phyloP scores from a whole-genome alignment of 148 eudicot genomes.

The Drosera capensis region DNA sequence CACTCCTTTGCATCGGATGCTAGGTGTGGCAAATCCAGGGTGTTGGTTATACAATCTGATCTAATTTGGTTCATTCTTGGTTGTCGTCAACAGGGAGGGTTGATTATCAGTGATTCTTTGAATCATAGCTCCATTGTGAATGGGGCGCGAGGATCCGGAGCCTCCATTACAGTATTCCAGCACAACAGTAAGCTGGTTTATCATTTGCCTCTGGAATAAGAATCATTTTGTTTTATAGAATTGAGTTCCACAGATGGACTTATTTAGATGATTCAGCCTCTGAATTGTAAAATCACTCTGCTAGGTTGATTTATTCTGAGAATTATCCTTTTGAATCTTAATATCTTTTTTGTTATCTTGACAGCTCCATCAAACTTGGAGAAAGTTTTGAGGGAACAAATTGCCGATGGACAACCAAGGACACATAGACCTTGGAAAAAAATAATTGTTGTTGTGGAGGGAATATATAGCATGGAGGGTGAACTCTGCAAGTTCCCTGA shows the following conservation, averaged over 20 bases:
- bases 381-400: slow-evolving; percentile 75
- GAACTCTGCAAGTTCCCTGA: slow-evolving; percentile 98
- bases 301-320: neutral
- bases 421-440: slow-evolving; percentile 99
- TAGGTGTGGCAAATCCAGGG: neutral
- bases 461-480: slow-evolving; percentile 99
- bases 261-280: no score
- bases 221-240: neutral
- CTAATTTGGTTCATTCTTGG: neutral
- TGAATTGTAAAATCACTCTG: neutral
- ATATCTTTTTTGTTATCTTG: slow-evolving; percentile 9
- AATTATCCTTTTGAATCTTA: neutral
- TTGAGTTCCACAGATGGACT: neutral
- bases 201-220: neutral
- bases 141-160: slow-evolving; percentile 98
- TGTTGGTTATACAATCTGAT: neutral
- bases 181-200: slow-evolving; percentile 65
- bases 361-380: slow-evolving; percentile 84
- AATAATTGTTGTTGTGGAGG: slow-evolving; percentile 89
- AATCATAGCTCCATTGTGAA: slow-evolving; percentile 94
- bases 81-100: slow-evolving; percentile 59
- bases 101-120: slow-evolving; percentile 88
- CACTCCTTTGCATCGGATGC: neutral
- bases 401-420: slow-evolving; percentile 90
- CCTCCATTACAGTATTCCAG: slow-evolving; percentile 71